Evolutionary conservation across 2,329 filamentous ascomycete genomes (phyloP).

Genomic region (Aspergillus sp.): DNA sequence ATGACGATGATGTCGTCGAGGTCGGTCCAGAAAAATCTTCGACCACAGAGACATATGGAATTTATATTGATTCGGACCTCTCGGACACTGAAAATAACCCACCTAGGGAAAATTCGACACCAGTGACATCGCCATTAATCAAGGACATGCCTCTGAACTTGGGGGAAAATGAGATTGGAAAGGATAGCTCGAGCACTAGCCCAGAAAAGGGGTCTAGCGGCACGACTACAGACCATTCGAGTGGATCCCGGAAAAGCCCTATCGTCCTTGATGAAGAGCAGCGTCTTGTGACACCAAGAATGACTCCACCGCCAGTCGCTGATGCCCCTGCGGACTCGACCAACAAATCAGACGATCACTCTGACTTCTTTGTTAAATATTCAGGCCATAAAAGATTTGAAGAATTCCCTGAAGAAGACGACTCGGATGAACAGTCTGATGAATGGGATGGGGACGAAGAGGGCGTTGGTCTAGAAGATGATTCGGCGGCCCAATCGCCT

Average conservation of each 20-base stretch:
- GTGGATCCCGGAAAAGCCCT: slow-evolving; percentile 8
- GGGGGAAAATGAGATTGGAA: too few species aligned
- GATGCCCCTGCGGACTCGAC: background rate
- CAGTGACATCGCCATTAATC: slow-evolving; percentile 17
- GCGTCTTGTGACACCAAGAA: slow-evolving; percentile 16
- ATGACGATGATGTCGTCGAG: slow-evolving; percentile 28
- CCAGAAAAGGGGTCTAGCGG: background rate
- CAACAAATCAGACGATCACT: too few species aligned
- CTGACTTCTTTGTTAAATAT: too few species aligned
- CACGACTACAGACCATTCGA: background rate
- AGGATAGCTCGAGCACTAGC: background rate
- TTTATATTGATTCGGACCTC: slow-evolving; percentile 1
- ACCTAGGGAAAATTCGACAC: slow-evolving; percentile 16
- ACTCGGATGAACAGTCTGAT: background rate
- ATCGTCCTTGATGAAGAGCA: slow-evolving; percentile 12
- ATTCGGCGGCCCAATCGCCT: slow-evolving; percentile 3
- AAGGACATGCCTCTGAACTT: slow-evolving; percentile 3
- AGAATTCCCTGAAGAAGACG: too few species aligned
- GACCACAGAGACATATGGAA: background rate
- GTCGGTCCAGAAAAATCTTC: background rate
- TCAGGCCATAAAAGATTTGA: too few species aligned
- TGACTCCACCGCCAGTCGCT: slow-evolving; percentile 13
- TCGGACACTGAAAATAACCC: slow-evolving; percentile 16
- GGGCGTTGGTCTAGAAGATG: slow-evolving; percentile 5
- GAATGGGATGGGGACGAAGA: slow-evolving; percentile 5